These are phyloP conservation scores for Hypoxylon trugodes DNA, from an alignment of 495 filamentous ascomycete genomes.

Conservation along the genomic window DNA sequence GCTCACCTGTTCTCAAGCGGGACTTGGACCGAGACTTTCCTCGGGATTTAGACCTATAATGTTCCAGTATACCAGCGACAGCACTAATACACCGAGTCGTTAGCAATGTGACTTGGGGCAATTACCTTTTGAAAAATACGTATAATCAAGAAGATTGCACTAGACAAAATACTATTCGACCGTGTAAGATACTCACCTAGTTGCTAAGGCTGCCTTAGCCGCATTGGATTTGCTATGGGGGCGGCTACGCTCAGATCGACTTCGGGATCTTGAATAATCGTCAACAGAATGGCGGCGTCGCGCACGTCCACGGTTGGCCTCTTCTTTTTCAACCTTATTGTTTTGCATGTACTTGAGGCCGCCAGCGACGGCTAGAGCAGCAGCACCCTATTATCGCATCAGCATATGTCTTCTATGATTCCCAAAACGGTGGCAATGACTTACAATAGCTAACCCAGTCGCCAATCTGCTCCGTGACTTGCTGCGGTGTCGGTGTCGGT, in stretches of 20 bases:
- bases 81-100: conserved; percentile 50
- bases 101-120: conserved; percentile 1
- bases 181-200: conserved; percentile 57
- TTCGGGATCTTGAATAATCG: conserved; percentile 43
- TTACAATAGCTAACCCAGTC: conserved; percentile 76
- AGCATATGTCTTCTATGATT: not conserved
- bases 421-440: not conserved
- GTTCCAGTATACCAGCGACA: conserved; percentile 77
- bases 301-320: conserved; percentile 72
- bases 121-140: not conserved
- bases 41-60: conserved; percentile 68
- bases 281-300: conserved; percentile 63
- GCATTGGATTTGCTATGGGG: conserved; percentile 68
- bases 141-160: not conserved
- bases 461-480: conserved; percentile 60
- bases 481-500: conserved; percentile 39
- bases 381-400: conserved; percentile 57
- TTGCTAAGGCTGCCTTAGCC: conserved; percentile 80
- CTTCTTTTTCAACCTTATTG: conserved; percentile 71
- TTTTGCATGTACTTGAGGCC: conserved; percentile 79
- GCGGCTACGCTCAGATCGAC: conserved; percentile 48
- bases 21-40: conserved; percentile 64
- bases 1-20: conserved; percentile 59
- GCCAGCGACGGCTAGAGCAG: conserved; percentile 75
- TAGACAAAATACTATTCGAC: not conserved